A percentile compares a stretch with the other conserved stretches of the same genome.
Evolutionary conservation across 352 stramenopile genomes (phyloP).

Genomic region (Globisporangium abappressorium): DNA sequence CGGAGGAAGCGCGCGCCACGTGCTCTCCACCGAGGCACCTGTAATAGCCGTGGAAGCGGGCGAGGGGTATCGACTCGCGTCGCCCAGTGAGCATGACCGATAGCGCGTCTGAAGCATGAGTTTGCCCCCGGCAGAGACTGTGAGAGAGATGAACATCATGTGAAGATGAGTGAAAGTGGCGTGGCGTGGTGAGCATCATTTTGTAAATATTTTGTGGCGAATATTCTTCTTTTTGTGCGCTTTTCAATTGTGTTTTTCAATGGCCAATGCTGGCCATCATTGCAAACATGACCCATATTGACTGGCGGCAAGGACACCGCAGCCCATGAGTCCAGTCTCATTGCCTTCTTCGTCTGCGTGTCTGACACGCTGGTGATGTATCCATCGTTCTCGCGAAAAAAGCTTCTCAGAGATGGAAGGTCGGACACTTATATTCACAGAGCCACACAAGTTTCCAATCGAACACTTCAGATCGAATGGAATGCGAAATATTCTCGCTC

Average conservation of each 20-base stretch:
- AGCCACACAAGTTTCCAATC: background rate
- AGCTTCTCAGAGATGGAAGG: background rate
- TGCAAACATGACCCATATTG: too few relatives aligned
- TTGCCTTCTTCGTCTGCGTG: too few relatives aligned
- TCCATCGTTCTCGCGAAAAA: too few relatives aligned
- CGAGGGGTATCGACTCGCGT: constrained; percentile 1
- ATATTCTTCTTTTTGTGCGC: too few relatives aligned
- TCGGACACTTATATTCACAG: background rate
- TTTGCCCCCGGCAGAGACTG: background rate
- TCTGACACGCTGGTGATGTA: too few relatives aligned
- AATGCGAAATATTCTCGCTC: background rate
- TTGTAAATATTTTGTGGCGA: background rate
- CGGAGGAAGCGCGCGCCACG: background rate
- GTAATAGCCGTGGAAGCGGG: background rate
- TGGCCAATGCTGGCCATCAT: too few relatives aligned
- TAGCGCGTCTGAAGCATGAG: background rate
- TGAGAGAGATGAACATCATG: background rate
- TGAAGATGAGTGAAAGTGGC: background rate
- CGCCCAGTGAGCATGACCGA: constrained; percentile 1
- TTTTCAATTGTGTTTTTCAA: background rate
- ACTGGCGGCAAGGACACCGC: too few relatives aligned
- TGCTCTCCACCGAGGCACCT: background rate
- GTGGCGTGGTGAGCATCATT: background rate
- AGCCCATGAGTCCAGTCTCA: too few relatives aligned
- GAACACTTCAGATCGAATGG: background rate